Percentiles rank a stretch among this genome's conserved stretches.
These are phyloP conservation scores for Ogataea trehaloabstinens DNA, from an alignment of 805 yeast species.

Conservation along the genomic window DNA sequence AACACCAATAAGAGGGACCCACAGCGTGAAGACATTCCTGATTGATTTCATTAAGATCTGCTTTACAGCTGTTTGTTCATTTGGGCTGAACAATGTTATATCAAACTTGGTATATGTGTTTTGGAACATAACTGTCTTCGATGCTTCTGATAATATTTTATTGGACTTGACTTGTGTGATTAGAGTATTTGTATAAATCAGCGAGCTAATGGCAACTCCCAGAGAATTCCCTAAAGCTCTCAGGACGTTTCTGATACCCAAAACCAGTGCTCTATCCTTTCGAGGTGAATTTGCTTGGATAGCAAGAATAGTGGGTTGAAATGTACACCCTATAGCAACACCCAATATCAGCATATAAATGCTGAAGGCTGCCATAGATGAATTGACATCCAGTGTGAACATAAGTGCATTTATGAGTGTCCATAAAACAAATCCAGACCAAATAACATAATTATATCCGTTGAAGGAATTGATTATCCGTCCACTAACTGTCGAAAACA, in stretches of 20 bases:
- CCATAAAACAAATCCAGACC: conserved; percentile 1
- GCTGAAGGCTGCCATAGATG: not conserved
- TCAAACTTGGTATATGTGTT: not conserved
- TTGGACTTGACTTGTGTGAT: not conserved
- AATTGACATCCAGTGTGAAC: not conserved
- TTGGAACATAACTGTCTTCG: not conserved
- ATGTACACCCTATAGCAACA: not conserved
- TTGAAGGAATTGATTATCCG: not conserved
- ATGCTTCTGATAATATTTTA: not conserved
- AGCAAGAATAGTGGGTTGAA: conserved; percentile 1
- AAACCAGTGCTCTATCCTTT: not conserved
- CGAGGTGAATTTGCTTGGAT: not conserved
- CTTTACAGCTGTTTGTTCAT: not conserved
- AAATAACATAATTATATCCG: not conserved
- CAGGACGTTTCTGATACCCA: not conserved
- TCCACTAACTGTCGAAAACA: not conserved
- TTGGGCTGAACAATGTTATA: not conserved
- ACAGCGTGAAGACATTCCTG: not conserved
- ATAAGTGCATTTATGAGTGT: not conserved
- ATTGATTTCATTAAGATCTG: not conserved
- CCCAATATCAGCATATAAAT: conserved; percentile 1
- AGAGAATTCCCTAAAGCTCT: conserved; percentile 1
- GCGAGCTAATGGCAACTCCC: conserved; percentile 1
- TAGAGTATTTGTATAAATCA: not conserved
- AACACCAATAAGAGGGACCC: not conserved